Base-by-base conservation (phyloP, 2,329 filamentous ascomycete species). In the Septoria linicola region DNA sequence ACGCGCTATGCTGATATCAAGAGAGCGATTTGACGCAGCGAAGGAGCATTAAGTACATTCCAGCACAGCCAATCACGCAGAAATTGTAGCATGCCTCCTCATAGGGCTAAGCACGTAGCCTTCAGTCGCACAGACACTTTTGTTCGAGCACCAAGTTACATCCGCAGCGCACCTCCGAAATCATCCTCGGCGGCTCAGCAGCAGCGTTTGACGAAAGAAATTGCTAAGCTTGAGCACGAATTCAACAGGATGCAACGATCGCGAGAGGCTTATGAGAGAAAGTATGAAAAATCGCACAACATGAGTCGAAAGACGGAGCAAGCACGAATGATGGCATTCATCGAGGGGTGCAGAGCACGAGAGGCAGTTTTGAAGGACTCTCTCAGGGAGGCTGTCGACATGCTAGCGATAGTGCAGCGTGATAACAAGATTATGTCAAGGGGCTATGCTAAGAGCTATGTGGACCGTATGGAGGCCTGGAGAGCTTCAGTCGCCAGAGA, bases 301-400 rank as follows among this genome's bases (percentile, higher is more conserved):
- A 46, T 46, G 43, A 1, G 2, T 21, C n/a, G 16, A 1, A 36
- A 30, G 20, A 13, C 19, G n/a, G 43, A 46, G 16, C 43, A 37
- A 31, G 43, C 43, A n/a, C 19, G 43, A 3, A 36, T 46, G 43
- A 46, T 37, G 43, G 43, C 43, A 3, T 46, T 25, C 37, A 19
- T 46, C 11, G 32, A 37, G 23, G 43, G 43, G 4, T 46, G 43
- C 27, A 46, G 43, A n/a, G 27, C 34, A n/a, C 2, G 43, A 11
- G 43, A 46, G 23, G 23, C 21, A 1, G 43, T 46, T n/a, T 10
- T 46, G 14, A 7, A n/a, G 8, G 43, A 46, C 21, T 27, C 34
- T n/a, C 14, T 46, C 19, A 17, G 23, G 17, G 43, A 46, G 11
- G 43, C 43, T 19, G 16, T 14, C 19, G 34, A 37, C 14, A 37